Conservation (phyloP, 2,329 filamentous ascomycete species). For the Neonectria faginata region DNA sequence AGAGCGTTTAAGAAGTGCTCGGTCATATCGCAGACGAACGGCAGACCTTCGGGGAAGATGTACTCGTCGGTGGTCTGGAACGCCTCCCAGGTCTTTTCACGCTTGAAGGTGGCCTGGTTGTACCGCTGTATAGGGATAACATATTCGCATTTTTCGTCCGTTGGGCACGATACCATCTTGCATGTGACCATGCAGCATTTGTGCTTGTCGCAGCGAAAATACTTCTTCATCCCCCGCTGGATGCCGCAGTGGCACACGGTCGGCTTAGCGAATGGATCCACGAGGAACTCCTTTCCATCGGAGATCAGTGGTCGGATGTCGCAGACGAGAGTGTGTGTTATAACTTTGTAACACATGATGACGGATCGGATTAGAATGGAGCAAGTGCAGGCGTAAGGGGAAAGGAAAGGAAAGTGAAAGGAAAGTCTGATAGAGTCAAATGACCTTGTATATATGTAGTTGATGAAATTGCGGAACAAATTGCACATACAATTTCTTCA, state of each 20-base stretch:
- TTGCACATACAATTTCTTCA: no score
- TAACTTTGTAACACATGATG: conserved; percentile 43
- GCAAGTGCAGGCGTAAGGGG: no score
- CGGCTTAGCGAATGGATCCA: conserved; percentile 42
- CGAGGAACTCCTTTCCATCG: conserved; percentile 34
- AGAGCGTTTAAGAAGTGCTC: neutral
- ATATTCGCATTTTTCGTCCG: conserved; percentile 22
- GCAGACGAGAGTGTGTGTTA: conserved; percentile 46
- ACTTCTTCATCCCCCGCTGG: conserved; percentile 8
- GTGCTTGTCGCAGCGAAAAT: conserved; percentile 41
- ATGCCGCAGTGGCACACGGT: conserved; percentile 35
- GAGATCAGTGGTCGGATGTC: conserved; percentile 46
- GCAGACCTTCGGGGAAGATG: neutral
- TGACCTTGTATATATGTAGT: neutral
- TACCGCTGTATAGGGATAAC: conserved; percentile 36
- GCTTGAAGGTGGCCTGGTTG: conserved; percentile 14
- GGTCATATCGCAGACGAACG: neutral
- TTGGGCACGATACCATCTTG: conserved; percentile 34
- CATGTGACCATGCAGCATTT: conserved; percentile 43
- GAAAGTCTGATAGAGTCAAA: neutral
- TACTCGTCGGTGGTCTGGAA: neutral
- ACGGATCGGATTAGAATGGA: neutral
- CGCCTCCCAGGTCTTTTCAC: neutral
- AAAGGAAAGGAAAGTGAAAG: neutral
- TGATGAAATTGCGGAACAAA: neutral